A percentile compares a stretch with the other conserved stretches of the same genome.
phyloP scores from a whole-genome alignment of 1,139 yeast genomes.

The Nakaseomyces kungkrabaensis region DNA sequence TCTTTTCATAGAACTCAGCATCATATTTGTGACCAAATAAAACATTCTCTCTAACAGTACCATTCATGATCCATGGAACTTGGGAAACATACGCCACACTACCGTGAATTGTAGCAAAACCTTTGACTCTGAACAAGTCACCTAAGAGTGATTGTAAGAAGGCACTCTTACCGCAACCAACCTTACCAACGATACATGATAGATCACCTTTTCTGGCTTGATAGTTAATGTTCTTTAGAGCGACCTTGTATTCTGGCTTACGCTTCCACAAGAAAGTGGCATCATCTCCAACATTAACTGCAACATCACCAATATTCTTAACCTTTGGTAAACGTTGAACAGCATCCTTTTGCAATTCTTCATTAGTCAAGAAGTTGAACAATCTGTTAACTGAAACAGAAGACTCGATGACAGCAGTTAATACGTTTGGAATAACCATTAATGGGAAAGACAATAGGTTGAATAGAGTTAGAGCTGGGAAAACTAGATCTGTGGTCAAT shows the following conservation, averaged over 20 bases:
- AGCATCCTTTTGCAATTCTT: constrained; percentile 77
- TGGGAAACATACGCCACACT: constrained; percentile 86
- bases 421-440: constrained; percentile 87
- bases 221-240: constrained; percentile 62
- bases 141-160: constrained; percentile 77
- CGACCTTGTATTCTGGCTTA: constrained; percentile 65
- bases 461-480: constrained; percentile 85
- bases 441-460: constrained; percentile 84
- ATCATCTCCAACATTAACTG: constrained; percentile 50
- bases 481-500: constrained; percentile 81
- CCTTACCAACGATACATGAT: constrained; percentile 83
- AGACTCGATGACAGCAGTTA: constrained; percentile 79
- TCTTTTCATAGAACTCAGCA: constrained; percentile 64
- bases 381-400: constrained; percentile 79
- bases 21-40: constrained; percentile 83
- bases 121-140: constrained; percentile 70
- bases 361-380: constrained; percentile 58
- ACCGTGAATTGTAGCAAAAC: constrained; percentile 67
- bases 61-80: constrained; percentile 94
- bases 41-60: constrained; percentile 80
- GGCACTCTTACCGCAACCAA: constrained; percentile 90
- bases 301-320: constrained; percentile 50
- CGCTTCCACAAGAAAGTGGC: constrained; percentile 89
- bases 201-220: constrained; percentile 70
- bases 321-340: constrained; percentile 50